Evolutionary conservation across 805 yeast genomes (phyloP).

Genomic region (Huiozyma naganishii): DNA sequence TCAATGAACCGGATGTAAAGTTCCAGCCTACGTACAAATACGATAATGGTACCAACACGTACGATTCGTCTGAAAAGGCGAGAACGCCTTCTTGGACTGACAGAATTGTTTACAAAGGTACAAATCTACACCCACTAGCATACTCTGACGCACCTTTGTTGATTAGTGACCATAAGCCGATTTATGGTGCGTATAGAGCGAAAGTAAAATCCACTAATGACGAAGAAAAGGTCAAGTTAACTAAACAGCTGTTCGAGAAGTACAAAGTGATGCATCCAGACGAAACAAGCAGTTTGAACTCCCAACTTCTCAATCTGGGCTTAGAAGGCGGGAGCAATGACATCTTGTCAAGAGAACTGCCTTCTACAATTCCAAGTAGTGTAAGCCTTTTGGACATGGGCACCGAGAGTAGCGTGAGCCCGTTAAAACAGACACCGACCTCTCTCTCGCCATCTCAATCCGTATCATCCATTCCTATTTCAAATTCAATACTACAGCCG

Average conservation of each 20-base stretch:
- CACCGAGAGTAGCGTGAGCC: background rate
- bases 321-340: slow-evolving; percentile 4
- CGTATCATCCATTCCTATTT: slow-evolving; percentile 1
- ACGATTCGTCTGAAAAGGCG: slow-evolving; percentile 86
- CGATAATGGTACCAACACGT: slow-evolving; percentile 69
- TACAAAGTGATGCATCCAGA: slow-evolving; percentile 34
- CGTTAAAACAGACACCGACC: background rate
- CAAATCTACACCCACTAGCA: slow-evolving; percentile 45
- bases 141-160: slow-evolving; percentile 57
- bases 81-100: slow-evolving; percentile 97
- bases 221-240: slow-evolving; percentile 40
- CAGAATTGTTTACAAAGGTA: slow-evolving; percentile 61
- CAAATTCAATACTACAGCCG: slow-evolving; percentile 4
- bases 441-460: slow-evolving; percentile 2
- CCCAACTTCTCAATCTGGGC: slow-evolving; percentile 12
- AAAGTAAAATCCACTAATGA: slow-evolving; percentile 63
- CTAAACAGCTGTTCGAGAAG: slow-evolving; percentile 48
- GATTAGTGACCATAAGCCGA: slow-evolving; percentile 89
- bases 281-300: slow-evolving; percentile 13
- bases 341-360: background rate
- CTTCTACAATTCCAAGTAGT: slow-evolving; percentile 1
- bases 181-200: slow-evolving; percentile 65
- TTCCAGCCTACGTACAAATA: slow-evolving; percentile 90
- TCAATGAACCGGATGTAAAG: slow-evolving; percentile 61
- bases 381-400: slow-evolving; percentile 9